phyloP scores from a whole-genome alignment of 2,329 filamentous ascomycete species.

The Grosmannia clavigera region DNA sequence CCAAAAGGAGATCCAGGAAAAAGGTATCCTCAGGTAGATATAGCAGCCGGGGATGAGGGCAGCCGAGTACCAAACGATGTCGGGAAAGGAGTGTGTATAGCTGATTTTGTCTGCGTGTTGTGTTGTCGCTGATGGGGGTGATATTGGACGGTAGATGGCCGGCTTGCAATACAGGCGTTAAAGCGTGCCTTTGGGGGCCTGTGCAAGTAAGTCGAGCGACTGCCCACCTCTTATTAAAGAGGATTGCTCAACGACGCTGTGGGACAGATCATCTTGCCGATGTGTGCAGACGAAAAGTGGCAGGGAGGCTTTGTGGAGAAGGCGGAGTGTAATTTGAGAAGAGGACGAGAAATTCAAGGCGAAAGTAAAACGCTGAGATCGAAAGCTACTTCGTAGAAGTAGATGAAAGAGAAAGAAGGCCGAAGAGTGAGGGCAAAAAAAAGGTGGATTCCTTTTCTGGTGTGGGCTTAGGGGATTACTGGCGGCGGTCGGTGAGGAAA shows the following conservation, averaged over 20 bases:
- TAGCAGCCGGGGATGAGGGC: background rate
- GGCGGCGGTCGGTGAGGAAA: slow-evolving; percentile 6
- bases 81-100: background rate
- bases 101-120: background rate
- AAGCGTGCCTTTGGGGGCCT: background rate
- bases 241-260: background rate
- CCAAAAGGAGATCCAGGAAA: background rate
- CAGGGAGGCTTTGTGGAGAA: background rate
- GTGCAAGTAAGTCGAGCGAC: slow-evolving; percentile 2
- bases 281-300: background rate
- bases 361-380: background rate
- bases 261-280: slow-evolving; percentile 9
- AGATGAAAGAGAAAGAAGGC: background rate
- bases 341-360: background rate
- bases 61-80: background rate
- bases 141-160: background rate
- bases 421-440: background rate
- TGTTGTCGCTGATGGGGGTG: background rate
- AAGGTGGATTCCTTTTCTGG: background rate
- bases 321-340: background rate
- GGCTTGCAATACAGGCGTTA: background rate
- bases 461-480: background rate
- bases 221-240: slow-evolving; percentile 9
- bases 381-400: background rate
- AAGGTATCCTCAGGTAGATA: background rate